Evolutionary conservation across 1,139 yeast species (phyloP).

Genomic region (Saccharomyces hybrid): DNA sequence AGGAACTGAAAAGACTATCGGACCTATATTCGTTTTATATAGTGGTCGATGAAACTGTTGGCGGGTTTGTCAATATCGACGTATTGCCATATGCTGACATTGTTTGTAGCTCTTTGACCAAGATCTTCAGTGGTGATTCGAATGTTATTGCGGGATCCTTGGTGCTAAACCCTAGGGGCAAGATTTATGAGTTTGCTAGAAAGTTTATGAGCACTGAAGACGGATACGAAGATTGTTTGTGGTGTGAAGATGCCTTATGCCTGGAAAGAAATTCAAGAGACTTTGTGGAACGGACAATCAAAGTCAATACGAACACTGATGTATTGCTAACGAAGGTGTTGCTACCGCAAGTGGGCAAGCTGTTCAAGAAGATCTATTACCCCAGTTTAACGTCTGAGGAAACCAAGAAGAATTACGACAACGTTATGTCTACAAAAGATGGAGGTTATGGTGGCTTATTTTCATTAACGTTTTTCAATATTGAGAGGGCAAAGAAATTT

Average conservation of each 20-base stretch:
- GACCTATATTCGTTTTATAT: constrained; percentile 65
- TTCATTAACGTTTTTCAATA: constrained; percentile 64
- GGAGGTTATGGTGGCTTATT: constrained; percentile 95
- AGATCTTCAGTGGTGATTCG: constrained; percentile 89
- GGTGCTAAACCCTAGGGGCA: constrained; percentile 63
- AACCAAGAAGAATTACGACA: constrained; percentile 61
- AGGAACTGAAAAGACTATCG: constrained; percentile 55
- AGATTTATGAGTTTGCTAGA: constrained; percentile 47
- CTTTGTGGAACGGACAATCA: constrained; percentile 59
- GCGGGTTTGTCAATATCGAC: constrained; percentile 79
- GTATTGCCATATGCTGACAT: constrained; percentile 79
- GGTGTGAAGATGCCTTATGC: constrained; percentile 93
- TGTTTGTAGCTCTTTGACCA: constrained; percentile 86
- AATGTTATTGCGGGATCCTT: constrained; percentile 96
- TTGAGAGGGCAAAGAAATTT: constrained; percentile 60
- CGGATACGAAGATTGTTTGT: constrained; percentile 60
- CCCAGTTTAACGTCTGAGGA: constrained; percentile 49
- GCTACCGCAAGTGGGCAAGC: constrained; percentile 35
- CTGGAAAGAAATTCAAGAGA: constrained; percentile 91
- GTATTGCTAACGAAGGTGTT: constrained; percentile 43
- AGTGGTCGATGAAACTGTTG: constrained; percentile 89
- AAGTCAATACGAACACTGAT: constrained; percentile 61
- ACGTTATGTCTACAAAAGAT: constrained; percentile 46
- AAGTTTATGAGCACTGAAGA: constrained; percentile 40
- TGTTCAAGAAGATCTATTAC: constrained; percentile 60